Evolutionary conservation across 2,329 filamentous ascomycete species (phyloP).

Genomic region (Aspergillus arachidicola): DNA sequence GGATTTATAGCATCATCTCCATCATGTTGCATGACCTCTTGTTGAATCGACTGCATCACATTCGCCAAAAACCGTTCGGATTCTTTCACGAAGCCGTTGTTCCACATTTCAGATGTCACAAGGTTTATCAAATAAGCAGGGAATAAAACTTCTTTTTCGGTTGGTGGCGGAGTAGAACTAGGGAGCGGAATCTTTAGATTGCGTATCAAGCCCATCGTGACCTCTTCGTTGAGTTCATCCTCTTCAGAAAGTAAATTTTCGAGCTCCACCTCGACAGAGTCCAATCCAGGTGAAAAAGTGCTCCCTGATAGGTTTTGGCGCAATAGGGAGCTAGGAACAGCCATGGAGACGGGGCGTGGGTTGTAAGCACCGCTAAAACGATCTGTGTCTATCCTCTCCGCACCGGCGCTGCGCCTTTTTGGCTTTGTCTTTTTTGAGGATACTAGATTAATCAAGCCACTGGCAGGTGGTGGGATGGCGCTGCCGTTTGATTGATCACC

Average conservation of each 20-base stretch:
- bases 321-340: slow-evolving; percentile 62
- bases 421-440: slow-evolving; percentile 94
- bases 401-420: slow-evolving; percentile 78
- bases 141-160: slow-evolving; percentile 98
- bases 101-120: slow-evolving; percentile 99
- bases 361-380: slow-evolving; percentile 92
- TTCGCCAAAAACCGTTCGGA: slow-evolving; percentile 98
- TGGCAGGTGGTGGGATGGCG: slow-evolving; percentile 58
- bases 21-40: slow-evolving; percentile 99
- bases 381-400: slow-evolving; percentile 81
- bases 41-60: slow-evolving; percentile 99
- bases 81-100: slow-evolving; percentile 99
- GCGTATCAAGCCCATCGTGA: slow-evolving; percentile 91
- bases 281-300: slow-evolving; percentile 76
- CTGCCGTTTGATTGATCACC: slow-evolving; percentile 68
- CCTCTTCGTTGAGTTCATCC: slow-evolving; percentile 93
- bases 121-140: slow-evolving; percentile 98
- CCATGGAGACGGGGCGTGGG: slow-evolving; percentile 95
- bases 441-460: slow-evolving; percentile 92
- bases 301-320: slow-evolving; percentile 73
- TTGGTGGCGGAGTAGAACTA: slow-evolving; percentile 82
- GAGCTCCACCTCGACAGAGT: slow-evolving; percentile 93
- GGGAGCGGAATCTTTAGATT: slow-evolving; percentile 96
- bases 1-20: slow-evolving; percentile 96
- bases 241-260: slow-evolving; percentile 93